phyloP scores from a whole-genome alignment of 495 filamentous ascomycete genomes.

The Zalerion maritima region DNA sequence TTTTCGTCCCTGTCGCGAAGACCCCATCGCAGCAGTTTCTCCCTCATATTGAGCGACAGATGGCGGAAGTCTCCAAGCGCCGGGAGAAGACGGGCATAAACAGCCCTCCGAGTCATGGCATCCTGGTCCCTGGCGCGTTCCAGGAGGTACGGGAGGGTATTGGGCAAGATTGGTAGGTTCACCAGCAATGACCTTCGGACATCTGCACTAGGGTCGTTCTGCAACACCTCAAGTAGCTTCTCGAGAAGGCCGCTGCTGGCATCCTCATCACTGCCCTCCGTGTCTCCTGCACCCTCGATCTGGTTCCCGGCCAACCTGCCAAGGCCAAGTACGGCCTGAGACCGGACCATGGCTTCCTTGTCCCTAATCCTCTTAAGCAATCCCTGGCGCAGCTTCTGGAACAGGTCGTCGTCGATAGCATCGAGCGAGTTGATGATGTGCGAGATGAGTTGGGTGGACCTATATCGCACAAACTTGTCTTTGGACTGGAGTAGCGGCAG shows the following conservation, averaged over 20 bases:
- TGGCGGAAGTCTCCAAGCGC: slow-evolving; percentile 91
- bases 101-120: slow-evolving; percentile 59
- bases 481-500: slow-evolving; percentile 62
- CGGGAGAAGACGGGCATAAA: slow-evolving; percentile 81
- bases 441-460: slow-evolving; percentile 75
- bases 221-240: slow-evolving; percentile 78
- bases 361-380: slow-evolving; percentile 77
- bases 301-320: slow-evolving; percentile 72
- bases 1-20: slow-evolving; percentile 88
- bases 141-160: slow-evolving; percentile 78
- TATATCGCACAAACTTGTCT: slow-evolving; percentile 84
- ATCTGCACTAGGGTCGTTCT: slow-evolving; percentile 89
- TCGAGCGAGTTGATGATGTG: slow-evolving; percentile 82
- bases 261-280: slow-evolving; percentile 48
- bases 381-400: slow-evolving; percentile 59
- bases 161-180: slow-evolving; percentile 68
- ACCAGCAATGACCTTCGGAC: slow-evolving; percentile 77
- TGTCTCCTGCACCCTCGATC: slow-evolving; percentile 55
- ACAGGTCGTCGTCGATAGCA: slow-evolving; percentile 78
- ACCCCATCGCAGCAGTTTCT: slow-evolving; percentile 92
- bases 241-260: slow-evolving; percentile 48
- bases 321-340: slow-evolving; percentile 86
- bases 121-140: slow-evolving; percentile 87
- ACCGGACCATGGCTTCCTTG: slow-evolving; percentile 80
- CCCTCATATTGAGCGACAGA: slow-evolving; percentile 85